A percentile compares a stretch with the other conserved stretches of the same genome.
These are phyloP conservation scores for Suaeda aralocaspica DNA, from an alignment of 148 eudicot species.

Conservation along the genomic window DNA sequence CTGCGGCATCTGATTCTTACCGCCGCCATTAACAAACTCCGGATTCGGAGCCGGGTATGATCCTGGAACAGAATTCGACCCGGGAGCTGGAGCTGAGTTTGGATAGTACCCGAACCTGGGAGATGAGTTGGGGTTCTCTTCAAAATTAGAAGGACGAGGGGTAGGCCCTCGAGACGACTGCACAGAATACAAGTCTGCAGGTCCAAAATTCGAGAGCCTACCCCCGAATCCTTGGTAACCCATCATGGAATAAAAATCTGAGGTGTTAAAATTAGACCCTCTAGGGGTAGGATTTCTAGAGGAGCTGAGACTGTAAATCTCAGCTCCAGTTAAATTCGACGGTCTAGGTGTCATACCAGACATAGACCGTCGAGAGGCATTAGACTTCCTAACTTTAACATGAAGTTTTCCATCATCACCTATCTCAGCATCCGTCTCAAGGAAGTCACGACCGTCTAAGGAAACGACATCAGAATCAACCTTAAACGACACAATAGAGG, in stretches of 20 bases:
- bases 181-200: slow-evolving; percentile 65
- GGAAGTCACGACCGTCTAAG: slow-evolving; percentile 67
- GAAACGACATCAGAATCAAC: slow-evolving; percentile 83
- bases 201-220: slow-evolving; percentile 65
- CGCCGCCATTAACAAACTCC: slow-evolving; percentile 37
- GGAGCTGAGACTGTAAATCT: slow-evolving; percentile 83
- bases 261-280: slow-evolving; percentile 80
- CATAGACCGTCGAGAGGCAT: slow-evolving; percentile 61
- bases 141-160: slow-evolving; percentile 75
- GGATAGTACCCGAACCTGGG: slow-evolving; percentile 69
- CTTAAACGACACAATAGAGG: slow-evolving; percentile 72
- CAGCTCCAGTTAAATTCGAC: slow-evolving; percentile 84
- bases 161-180: slow-evolving; percentile 80
- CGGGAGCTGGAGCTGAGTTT: slow-evolving; percentile 2
- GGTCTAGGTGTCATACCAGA: slow-evolving; percentile 66
- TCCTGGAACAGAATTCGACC: slow-evolving; percentile 20
- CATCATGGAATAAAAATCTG: slow-evolving; percentile 91
- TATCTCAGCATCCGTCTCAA: slow-evolving; percentile 72
- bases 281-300: slow-evolving; percentile 85
- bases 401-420: slow-evolving; percentile 81
- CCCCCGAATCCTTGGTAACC: slow-evolving; percentile 50
- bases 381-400: slow-evolving; percentile 73
- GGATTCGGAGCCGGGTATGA: slow-evolving; percentile 84
- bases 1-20: slow-evolving; percentile 31
- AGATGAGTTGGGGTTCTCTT: slow-evolving; percentile 54